Evolutionary conservation across 306 rosid genomes (phyloP).

Genomic region (Cicer cuneatum): DNA sequence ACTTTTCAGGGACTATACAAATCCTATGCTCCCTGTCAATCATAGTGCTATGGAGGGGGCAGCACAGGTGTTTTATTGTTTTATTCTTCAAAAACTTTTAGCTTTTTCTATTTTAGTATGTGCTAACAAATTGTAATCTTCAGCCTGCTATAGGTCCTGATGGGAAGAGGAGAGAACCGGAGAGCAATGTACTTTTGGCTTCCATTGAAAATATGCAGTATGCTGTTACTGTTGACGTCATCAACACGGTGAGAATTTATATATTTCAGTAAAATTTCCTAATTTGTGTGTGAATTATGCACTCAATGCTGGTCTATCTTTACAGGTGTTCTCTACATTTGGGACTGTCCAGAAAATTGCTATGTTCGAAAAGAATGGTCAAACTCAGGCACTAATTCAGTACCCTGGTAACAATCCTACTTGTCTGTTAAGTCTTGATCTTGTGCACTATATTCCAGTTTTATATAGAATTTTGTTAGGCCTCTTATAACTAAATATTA

Average conservation of each 20-base stretch:
- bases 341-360: conserved; percentile 86
- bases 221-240: conserved; percentile 92
- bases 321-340: conserved; percentile 78
- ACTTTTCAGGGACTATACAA: conserved; percentile 82
- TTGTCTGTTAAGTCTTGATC: conserved; percentile 31
- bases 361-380: conserved; percentile 88
- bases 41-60: conserved; percentile 88
- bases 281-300: conserved; percentile 33
- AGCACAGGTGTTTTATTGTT: conserved; percentile 64
- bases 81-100: neutral
- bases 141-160: conserved; percentile 87
- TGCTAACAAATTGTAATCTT: conserved; percentile 48
- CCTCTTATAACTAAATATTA: too few relatives aligned
- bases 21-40: conserved; percentile 94
- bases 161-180: conserved; percentile 83
- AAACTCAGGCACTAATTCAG: conserved; percentile 83
- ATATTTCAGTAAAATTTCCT: neutral
- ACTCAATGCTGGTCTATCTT: conserved; percentile 28
- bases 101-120: conserved; percentile 22
- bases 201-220: conserved; percentile 97
- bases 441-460: conserved; percentile 23
- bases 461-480: neutral
- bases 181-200: conserved; percentile 92
- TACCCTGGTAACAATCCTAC: conserved; percentile 67
- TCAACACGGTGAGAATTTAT: conserved; percentile 68